A percentile compares a stretch with the other conserved stretches of the same genome.
These are phyloP conservation scores for Tolypocladium tropicale DNA, from an alignment of 2,329 filamentous ascomycete species.

Conservation along the genomic window DNA sequence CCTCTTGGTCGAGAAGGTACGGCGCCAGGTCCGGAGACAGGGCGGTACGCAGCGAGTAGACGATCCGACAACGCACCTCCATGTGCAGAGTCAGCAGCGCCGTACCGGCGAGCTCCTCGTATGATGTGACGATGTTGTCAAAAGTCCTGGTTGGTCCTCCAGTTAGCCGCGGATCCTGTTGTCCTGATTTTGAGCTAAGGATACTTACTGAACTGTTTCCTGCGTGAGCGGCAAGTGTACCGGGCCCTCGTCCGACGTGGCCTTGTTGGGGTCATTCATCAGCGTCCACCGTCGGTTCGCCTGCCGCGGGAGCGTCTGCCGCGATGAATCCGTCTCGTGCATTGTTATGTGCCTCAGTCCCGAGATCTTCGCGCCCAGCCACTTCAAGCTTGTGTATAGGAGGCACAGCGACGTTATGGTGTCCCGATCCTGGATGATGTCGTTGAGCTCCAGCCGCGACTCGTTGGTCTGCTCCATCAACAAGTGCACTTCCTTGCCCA, in stretches of 20 bases:
- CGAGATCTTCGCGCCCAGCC: conserved; percentile 78
- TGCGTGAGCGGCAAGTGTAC: conserved; percentile 81
- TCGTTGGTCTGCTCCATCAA: conserved; percentile 49
- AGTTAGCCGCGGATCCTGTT: conserved; percentile 14
- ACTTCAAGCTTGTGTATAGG: conserved; percentile 96
- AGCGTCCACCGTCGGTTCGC: conserved; percentile 76
- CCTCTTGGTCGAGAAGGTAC: conserved; percentile 59
- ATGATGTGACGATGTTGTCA: conserved; percentile 75
- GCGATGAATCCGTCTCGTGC: conserved; percentile 57
- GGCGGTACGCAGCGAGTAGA: conserved; percentile 62
- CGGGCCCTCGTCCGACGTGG: conserved; percentile 49
- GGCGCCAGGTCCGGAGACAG: conserved; percentile 51
- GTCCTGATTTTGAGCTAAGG: no score
- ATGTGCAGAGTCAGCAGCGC: conserved; percentile 80
- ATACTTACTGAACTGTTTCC: conserved; percentile 66
- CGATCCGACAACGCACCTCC: conserved; percentile 76
- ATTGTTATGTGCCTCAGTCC: conserved; percentile 73
- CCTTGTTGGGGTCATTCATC: conserved; percentile 52
- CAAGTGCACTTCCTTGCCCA: conserved; percentile 52
- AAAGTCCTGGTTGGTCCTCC: conserved; percentile 51
- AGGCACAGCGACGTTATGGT: conserved; percentile 76
- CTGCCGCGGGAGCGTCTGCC: conserved; percentile 39
- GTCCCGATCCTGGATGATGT: conserved; percentile 85
- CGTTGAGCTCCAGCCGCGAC: conserved; percentile 58
- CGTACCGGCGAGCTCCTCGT: conserved; percentile 68